These are phyloP conservation scores for Dendrobium chrysotoxum DNA, from an alignment of 106 monocot genomes.

Conservation along the genomic window DNA sequence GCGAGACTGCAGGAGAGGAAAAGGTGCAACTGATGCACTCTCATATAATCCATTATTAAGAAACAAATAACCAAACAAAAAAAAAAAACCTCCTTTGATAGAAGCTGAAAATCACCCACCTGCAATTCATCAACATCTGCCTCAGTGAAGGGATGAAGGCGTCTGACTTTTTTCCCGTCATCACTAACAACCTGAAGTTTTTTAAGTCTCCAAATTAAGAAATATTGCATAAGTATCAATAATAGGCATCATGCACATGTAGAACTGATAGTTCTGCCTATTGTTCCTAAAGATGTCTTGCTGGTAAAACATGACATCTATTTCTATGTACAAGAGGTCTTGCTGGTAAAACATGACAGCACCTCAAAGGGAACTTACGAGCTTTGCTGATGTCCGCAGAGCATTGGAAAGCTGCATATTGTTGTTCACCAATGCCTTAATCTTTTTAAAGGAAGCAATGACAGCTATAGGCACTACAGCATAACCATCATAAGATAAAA, in stretches of 20 bases:
- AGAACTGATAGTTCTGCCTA: too few species aligned
- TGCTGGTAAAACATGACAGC: not conserved
- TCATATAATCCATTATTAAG: not conserved
- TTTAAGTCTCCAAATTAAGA: not conserved
- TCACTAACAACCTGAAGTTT: constrained; percentile 86
- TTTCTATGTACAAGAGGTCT: not conserved
- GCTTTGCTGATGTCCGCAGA: constrained; percentile 78
- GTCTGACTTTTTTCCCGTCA: constrained; percentile 92
- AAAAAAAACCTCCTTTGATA: not conserved
- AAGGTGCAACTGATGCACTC: not conserved
- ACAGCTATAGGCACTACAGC: constrained; percentile 85
- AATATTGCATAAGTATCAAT: not conserved
- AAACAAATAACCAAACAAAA: not conserved
- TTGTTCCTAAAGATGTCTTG: not conserved
- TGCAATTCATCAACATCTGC: constrained; percentile 72
- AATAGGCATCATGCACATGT: not conserved
- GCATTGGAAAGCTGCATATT: constrained; percentile 68
- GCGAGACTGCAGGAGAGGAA: constrained; percentile 42
- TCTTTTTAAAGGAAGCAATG: constrained; percentile 92
- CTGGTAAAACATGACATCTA: not conserved
- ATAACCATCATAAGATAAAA: not conserved
- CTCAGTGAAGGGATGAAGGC: constrained; percentile 67
- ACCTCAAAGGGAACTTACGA: constrained; percentile 49
- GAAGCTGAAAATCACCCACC: constrained; percentile 13
- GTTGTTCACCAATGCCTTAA: constrained; percentile 69